Conservation (phyloP, 768 basidiomycete genomes). For the Termitomyces sp. region DNA sequence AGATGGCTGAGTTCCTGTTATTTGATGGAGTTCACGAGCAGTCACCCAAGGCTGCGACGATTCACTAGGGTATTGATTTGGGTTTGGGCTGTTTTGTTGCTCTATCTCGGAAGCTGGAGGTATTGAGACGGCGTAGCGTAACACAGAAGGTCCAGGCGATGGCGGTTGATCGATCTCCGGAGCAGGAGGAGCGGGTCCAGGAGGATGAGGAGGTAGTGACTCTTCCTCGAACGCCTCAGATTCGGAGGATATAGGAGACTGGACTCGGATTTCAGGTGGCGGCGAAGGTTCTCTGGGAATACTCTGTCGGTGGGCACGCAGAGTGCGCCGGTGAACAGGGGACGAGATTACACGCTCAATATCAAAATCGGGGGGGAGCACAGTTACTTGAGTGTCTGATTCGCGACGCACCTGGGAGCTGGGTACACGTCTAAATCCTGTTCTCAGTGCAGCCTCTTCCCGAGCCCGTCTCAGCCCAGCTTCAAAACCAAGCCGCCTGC, state of each 20-base stretch:
- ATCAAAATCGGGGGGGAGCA: not conserved
- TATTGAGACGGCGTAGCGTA: conserved; percentile 25
- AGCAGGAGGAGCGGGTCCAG: not conserved
- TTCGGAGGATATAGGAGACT: not conserved
- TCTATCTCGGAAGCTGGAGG: conserved; percentile 24
- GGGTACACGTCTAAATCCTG: not conserved
- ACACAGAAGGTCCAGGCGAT: conserved; percentile 18
- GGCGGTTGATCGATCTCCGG: not conserved
- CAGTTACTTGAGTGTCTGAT: not conserved
- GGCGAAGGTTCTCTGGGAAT: not conserved
- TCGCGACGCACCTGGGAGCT: not conserved
- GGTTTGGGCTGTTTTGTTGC: conserved; percentile 14
- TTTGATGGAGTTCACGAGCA: conserved; percentile 24
- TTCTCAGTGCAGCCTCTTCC: conserved; percentile 18
- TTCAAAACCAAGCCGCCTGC: conserved; percentile 44
- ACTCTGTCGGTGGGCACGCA: not conserved
- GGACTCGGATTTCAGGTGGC: not conserved
- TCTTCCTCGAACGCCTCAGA: not conserved
- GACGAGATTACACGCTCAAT: conserved; percentile 4
- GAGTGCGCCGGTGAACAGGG: conserved; percentile 2
- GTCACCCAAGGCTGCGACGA: conserved; percentile 31
- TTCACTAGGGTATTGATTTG: conserved; percentile 15
- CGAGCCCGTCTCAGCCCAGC: conserved; percentile 38
- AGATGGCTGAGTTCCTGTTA: conserved; percentile 15
- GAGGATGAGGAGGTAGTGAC: not conserved